phyloP scores from a whole-genome alignment of 2,329 filamentous ascomycete species.

The Fusarium sp. region DNA sequence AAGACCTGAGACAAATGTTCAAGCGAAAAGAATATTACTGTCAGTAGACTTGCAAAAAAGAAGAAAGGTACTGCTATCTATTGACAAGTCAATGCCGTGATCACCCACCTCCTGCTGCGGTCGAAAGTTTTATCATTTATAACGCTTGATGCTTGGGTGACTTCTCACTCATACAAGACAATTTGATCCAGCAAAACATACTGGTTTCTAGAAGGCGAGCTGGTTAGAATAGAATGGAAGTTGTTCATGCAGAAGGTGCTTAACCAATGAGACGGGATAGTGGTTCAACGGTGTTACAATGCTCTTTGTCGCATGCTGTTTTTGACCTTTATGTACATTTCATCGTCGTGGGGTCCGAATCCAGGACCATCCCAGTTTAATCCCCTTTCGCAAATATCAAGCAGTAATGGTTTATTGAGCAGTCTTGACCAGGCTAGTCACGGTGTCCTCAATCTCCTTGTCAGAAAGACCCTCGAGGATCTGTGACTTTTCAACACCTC shows the following conservation, averaged over 20 bases:
- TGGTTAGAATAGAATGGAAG: neutral
- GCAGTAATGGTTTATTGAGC: slow-evolving; percentile 25
- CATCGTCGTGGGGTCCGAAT: slow-evolving; percentile 20
- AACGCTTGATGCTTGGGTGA: neutral
- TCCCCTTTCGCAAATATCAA: slow-evolving; percentile 9
- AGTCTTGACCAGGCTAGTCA: slow-evolving; percentile 64
- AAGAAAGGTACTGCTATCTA: neutral
- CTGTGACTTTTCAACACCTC: slow-evolving; percentile 67
- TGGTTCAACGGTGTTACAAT: slow-evolving; percentile 36
- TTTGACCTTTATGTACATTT: slow-evolving; percentile 45
- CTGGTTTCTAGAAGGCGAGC: neutral
- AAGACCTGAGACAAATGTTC: neutral
- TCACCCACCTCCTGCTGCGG: neutral
- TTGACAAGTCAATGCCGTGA: neutral
- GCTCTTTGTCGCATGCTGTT: slow-evolving; percentile 36
- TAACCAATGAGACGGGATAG: neutral
- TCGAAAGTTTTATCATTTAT: too few species aligned
- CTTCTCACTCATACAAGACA: neutral
- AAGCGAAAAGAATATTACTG: neutral
- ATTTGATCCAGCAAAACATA: too few species aligned
- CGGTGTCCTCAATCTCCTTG: slow-evolving; percentile 70
- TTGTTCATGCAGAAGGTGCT: neutral
- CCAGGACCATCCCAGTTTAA: slow-evolving; percentile 1
- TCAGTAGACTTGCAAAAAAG: neutral
- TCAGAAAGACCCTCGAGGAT: slow-evolving; percentile 69